Percentiles rank a stretch among this genome's conserved stretches.
Evolutionary conservation across 1,139 yeast species (phyloP).

Genomic region (Debaryomyces coudertii): DNA sequence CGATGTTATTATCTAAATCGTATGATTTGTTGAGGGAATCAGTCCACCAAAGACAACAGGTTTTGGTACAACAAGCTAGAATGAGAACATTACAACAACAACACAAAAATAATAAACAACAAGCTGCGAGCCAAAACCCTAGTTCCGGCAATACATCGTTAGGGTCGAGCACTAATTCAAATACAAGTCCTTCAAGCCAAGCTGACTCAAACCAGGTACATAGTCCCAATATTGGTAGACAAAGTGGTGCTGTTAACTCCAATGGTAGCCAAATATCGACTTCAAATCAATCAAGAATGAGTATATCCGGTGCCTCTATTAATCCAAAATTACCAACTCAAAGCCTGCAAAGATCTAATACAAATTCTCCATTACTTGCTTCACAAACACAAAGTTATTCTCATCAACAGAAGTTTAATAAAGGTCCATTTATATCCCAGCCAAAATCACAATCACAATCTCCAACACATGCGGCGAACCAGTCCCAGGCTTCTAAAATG

Average conservation of each 20-base stretch:
- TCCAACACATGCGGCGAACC: not conserved
- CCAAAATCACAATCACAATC: slow-evolving; percentile 1
- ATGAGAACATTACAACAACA: slow-evolving; percentile 50
- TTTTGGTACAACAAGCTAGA: slow-evolving; percentile 48
- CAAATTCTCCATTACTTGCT: slow-evolving; percentile 15
- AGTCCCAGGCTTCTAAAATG: slow-evolving; percentile 11
- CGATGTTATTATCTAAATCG: slow-evolving; percentile 86
- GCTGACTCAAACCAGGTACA: not conserved
- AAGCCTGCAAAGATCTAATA: slow-evolving; percentile 12
- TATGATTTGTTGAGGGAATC: slow-evolving; percentile 67
- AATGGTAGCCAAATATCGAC: slow-evolving; percentile 2
- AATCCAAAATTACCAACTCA: slow-evolving; percentile 11
- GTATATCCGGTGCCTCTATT: slow-evolving; percentile 1
- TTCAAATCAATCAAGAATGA: not conserved
- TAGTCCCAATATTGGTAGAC: not conserved
- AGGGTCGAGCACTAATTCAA: slow-evolving; percentile 1
- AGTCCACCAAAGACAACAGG: slow-evolving; percentile 50
- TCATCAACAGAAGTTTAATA: slow-evolving; percentile 1
- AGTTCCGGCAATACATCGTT: not conserved
- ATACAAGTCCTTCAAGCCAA: slow-evolving; percentile 3
- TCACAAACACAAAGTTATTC: slow-evolving; percentile 11
- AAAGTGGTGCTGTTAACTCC: not conserved
- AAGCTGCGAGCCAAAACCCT: slow-evolving; percentile 43
- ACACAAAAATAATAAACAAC: slow-evolving; percentile 34
- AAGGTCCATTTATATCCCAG: not conserved